Conservation (phyloP, 129 eudicot species). For the Flaveria sonorensis region DNA sequence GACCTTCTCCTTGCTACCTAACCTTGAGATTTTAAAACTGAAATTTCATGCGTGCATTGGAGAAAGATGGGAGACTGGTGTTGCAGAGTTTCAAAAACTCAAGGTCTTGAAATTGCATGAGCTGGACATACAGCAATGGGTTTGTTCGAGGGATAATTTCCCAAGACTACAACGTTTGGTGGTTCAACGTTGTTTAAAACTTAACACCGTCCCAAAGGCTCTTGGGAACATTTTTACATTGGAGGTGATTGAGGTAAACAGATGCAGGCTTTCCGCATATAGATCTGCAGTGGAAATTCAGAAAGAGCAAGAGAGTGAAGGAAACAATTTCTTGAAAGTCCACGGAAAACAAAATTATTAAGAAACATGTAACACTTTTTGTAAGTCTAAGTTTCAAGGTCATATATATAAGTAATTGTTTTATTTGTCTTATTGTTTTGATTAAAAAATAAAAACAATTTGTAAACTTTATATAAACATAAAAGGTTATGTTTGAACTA, state of each 20-base stretch:
- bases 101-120: constrained; percentile 31
- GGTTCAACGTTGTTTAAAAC: constrained; percentile 19
- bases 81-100: constrained; percentile 11
- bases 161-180: constrained; percentile 25
- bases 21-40: constrained; percentile 34
- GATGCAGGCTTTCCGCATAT: neutral
- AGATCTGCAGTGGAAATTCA: neutral
- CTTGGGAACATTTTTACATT: constrained; percentile 28
- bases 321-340: neutral
- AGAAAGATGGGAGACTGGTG: constrained; percentile 22
- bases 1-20: neutral
- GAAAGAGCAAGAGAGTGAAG: constrained; percentile 8
- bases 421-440: neutral
- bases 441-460: neutral
- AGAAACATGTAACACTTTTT: neutral
- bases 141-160: constrained; percentile 15
- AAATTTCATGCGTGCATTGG: constrained; percentile 15
- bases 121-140: constrained; percentile 18
- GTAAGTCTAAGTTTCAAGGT: too few species aligned
- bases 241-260: constrained; percentile 19
- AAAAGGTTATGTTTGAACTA: neutral
- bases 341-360: neutral
- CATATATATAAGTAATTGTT: too few species aligned
- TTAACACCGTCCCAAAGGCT: constrained; percentile 20
- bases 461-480: neutral